Base-by-base conservation (phyloP, 2,329 filamentous ascomycete species). In the Atkinsonella texensis region DNA sequence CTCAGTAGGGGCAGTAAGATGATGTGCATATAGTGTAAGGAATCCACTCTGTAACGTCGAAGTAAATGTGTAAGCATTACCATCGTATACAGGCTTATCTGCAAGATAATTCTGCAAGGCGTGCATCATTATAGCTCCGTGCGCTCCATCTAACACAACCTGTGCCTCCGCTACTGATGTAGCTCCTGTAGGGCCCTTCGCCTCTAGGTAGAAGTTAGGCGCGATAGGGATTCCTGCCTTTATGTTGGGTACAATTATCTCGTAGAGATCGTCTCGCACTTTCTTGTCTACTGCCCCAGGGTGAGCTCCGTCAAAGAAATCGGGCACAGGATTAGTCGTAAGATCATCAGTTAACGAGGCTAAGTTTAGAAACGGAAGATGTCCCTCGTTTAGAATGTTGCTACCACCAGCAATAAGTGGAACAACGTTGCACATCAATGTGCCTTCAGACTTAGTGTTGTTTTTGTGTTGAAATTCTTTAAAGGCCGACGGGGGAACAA, bases 161-260 rank as follows among this genome's bases (percentile, higher is more conserved):
- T 71, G 68, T 38, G 60, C 59, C 45, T 8, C 54, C 17, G 61
- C 63, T 17, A 66, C 63, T 3, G 53, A 57, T 32, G 38, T 5
- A 17, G 46, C 31, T 4, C 63, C 62, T 52, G 65, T 54, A 6
- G 65, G 65, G 1, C 65, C 65, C 52, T 72, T 72, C 0, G 57
- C 62, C 47, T 64, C 64, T 1, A 71, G 48, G 53, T 71, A 71
- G 52, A 69, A 68, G 55, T 72, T 73, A 3, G 66, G 69, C 17
- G 56, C 57, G 2, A 67, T 54, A 3, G 68, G 68, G 43, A 61
- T 56, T 49, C 61, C 55, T 13, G 52, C 40, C 46, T 63, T 53
- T 23, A 59, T 64, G 4, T 63, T 66, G 13, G 69, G 68, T 31
- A 68, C 55, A 39, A 70, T 63, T 28, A 10, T 45, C 5, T 20